Conservation (phyloP, 345 rosid species). For the Melastoma malabathricum region DNA sequence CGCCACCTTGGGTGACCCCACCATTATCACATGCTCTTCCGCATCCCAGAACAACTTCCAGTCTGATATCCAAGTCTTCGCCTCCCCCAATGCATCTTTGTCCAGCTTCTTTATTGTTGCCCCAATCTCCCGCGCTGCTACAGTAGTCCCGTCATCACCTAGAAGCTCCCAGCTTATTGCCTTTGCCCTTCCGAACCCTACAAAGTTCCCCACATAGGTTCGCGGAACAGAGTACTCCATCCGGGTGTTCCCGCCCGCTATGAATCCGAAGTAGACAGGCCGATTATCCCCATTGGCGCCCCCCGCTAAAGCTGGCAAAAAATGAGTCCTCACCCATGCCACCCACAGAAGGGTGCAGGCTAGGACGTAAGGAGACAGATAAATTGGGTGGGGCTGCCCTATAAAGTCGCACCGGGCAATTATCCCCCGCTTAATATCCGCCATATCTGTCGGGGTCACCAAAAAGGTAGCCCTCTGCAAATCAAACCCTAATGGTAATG, state of each 20-base stretch:
- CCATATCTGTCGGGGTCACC: constrained; percentile 12
- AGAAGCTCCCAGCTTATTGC: constrained; percentile 7
- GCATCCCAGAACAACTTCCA: constrained; percentile 14
- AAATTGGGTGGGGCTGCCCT: constrained; percentile 7
- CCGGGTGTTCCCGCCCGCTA: constrained; percentile 24
- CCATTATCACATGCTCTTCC: constrained; percentile 7
- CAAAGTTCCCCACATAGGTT: constrained; percentile 27
- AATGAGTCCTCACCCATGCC: constrained; percentile 13
- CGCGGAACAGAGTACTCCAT: constrained; percentile 13
- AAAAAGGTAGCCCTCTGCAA: constrained; percentile 13
- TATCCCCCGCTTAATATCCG: constrained; percentile 15
- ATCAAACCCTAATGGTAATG: background rate
- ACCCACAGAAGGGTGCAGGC: constrained; percentile 26
- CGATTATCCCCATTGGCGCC: background rate
- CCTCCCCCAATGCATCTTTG: constrained; percentile 12
- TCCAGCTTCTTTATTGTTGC: constrained; percentile 18
- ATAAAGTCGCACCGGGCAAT: constrained; percentile 4
- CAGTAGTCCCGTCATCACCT: constrained; percentile 19
- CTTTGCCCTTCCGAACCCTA: constrained; percentile 17
- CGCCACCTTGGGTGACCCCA: constrained; percentile 31
- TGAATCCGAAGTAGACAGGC: constrained; percentile 17
- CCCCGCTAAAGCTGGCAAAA: background rate
- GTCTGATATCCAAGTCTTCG: constrained; percentile 22
- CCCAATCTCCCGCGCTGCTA: constrained; percentile 26
- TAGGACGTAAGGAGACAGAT: constrained; percentile 21